Evolutionary conservation across 106 monocot species (phyloP), one percentile per base, ranked within the genome.

Genomic region (Apostasia shenzhenica): DNA sequence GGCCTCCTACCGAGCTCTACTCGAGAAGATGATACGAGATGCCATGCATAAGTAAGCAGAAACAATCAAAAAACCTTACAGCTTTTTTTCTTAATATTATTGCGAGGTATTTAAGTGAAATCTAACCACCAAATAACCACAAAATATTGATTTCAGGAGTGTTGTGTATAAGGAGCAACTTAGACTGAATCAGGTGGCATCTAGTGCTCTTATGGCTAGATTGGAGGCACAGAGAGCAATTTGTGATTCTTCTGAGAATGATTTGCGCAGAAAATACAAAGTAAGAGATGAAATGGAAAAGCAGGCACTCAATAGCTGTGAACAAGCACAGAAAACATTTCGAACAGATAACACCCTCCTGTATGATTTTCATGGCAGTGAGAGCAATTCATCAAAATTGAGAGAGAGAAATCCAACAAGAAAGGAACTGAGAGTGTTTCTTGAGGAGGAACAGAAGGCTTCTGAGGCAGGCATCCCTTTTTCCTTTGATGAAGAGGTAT

Each of bases 11-110:
- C 60, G 76, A 41, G 63, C 75, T 7, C 62, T 89, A 42, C 66
- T 95, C 5, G 92, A 95, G 60, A 92, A 89, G 72, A 92, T 95
- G 95, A 95, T 95, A 53, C 74, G 88, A 65, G 95, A 91, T 55
- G 82, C 88, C 50, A 91, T 95, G 95, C 86, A 91, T 70, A 83
- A 88, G 95, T 95, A 88, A 86, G 91, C 26, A 57, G 53, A 3
- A 58, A 7, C 57, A 54, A 57, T 57, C 45, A 42, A 61, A 11
- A 26, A 26, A 26, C 26, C 26, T 26, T 26, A 26, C 26, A 26
- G 26, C 26, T 26, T 26, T 26, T 26, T 26, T 26, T 26, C 26
- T 26, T 26, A 26, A 26, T 26, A 26, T 26, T 26, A 26, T 26
- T 26, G 26, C 26, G 26, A 26, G 26, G 26, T 26, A 26, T 26